phyloP scores from a whole-genome alignment of 192 early-diverging fungal species.

The Coemansia asiatica region DNA sequence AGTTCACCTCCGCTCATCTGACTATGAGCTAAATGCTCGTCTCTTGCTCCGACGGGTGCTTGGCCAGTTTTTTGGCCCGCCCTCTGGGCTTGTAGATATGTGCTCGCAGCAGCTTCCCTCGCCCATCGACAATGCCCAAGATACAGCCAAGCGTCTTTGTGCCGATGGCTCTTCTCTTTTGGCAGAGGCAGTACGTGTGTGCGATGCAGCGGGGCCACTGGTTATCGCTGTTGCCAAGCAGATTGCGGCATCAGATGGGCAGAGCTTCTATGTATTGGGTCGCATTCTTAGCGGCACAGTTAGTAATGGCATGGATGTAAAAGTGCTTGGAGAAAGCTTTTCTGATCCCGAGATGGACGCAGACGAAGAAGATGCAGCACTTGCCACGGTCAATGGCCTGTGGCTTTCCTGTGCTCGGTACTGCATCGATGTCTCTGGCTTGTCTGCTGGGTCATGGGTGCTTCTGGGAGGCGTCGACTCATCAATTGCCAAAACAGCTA shows the following conservation, averaged over 20 bases:
- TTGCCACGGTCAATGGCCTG: constrained; percentile 68
- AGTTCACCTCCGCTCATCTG: constrained; percentile 75
- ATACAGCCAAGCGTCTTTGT: constrained; percentile 63
- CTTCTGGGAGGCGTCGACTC: constrained; percentile 88
- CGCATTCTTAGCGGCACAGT: constrained; percentile 93
- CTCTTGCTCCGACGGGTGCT: constrained; percentile 80
- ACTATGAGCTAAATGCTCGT: constrained; percentile 80
- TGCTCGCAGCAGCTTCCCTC: constrained; percentile 73
- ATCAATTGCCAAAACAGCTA: constrained; percentile 93
- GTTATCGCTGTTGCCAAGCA: constrained; percentile 92
- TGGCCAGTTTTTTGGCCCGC: constrained; percentile 87
- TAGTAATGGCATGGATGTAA: constrained; percentile 70
- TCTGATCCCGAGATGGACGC: constrained; percentile 46
- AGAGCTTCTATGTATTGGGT: constrained; percentile 86
- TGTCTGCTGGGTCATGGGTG: constrained; percentile 88
- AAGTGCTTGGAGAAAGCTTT: constrained; percentile 91
- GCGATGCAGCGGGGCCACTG: constrained; percentile 88
- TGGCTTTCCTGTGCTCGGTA: constrained; percentile 83
- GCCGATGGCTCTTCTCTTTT: constrained; percentile 61
- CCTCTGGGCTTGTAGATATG: constrained; percentile 91
- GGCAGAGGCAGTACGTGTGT: constrained; percentile 70
- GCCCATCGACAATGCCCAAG: constrained; percentile 71
- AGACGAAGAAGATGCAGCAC: constrained; percentile 92
- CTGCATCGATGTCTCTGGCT: constrained; percentile 71
- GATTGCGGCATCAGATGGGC: constrained; percentile 84